phyloP scores from a whole-genome alignment of 139 green algal genomes.

The Chlorella sp. region DNA sequence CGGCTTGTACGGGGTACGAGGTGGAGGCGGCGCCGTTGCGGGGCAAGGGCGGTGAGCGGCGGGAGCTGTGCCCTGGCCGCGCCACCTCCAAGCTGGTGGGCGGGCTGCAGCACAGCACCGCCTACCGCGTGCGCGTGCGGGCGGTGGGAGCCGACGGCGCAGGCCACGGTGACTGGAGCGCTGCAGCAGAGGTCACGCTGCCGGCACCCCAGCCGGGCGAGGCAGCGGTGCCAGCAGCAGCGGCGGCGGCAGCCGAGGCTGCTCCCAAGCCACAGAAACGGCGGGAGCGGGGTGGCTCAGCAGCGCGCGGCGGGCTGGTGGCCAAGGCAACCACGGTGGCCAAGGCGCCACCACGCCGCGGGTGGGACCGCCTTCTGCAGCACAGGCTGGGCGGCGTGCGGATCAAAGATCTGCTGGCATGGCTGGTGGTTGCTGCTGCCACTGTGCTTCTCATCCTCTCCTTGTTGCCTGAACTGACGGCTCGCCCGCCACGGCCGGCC shows the following conservation, averaged over 20 bases:
- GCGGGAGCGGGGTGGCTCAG: neutral
- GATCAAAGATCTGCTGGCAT: neutral
- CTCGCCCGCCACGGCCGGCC: no score
- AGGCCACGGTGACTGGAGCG: slow-evolving; percentile 68
- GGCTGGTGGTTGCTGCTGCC: no score
- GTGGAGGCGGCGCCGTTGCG: slow-evolving; percentile 33
- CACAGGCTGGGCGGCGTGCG: no score
- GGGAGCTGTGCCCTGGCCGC: slow-evolving; percentile 18
- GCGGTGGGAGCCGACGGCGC: slow-evolving; percentile 58
- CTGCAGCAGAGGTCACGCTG: slow-evolving; percentile 24
- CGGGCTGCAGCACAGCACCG: slow-evolving; percentile 39
- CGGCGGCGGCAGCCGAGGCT: neutral
- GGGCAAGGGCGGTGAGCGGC: neutral
- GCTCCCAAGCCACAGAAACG: neutral
- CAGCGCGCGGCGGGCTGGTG: neutral
- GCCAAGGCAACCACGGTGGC: slow-evolving; percentile 1
- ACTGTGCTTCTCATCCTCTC: neutral
- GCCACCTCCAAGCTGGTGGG: slow-evolving; percentile 8
- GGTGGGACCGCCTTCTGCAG: no score
- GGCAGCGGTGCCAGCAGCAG: neutral
- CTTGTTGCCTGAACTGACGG: neutral
- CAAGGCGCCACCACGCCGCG: no score
- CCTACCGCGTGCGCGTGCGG: slow-evolving; percentile 50
- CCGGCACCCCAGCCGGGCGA: slow-evolving; percentile 4
- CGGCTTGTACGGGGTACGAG: slow-evolving; percentile 51